phyloP scores from a whole-genome alignment of 495 filamentous ascomycete species.

The Amniculicola lignicola region DNA sequence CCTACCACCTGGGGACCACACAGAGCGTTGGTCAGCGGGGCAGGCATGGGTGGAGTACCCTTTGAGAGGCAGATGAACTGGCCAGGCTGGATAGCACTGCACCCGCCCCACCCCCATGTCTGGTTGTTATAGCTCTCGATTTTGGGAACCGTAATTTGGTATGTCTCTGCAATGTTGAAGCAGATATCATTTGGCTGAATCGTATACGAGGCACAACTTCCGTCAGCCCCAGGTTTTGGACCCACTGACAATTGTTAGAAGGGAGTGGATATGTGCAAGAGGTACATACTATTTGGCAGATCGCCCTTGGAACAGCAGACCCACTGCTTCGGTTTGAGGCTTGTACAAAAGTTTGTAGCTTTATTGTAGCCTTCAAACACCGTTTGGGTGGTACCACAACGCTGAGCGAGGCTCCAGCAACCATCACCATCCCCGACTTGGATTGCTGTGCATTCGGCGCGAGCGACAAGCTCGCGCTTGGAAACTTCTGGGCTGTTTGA shows the following conservation, averaged over 20 bases:
- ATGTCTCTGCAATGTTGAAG: constrained; percentile 25
- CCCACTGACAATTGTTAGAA: background rate
- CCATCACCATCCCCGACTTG: constrained; percentile 38
- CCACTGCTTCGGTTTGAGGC: constrained; percentile 37
- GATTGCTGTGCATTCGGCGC: background rate
- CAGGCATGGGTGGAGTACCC: constrained; percentile 49
- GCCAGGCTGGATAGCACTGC: constrained; percentile 34
- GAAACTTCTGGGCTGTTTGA: background rate
- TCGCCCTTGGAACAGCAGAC: constrained; percentile 50
- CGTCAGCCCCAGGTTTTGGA: constrained; percentile 41
- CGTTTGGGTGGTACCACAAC: constrained; percentile 43
- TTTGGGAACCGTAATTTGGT: constrained; percentile 38
- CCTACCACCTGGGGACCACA: constrained; percentile 49
- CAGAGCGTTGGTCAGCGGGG: constrained; percentile 36
- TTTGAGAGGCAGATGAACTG: constrained; percentile 48
- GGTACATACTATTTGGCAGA: constrained; percentile 35
- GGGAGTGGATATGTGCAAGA: constrained; percentile 30
- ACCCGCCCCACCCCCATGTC: constrained; percentile 52
- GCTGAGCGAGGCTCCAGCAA: constrained; percentile 41
- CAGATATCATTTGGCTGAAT: constrained; percentile 39
- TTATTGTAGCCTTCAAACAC: constrained; percentile 46
- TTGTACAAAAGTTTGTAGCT: constrained; percentile 39
- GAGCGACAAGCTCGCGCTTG: background rate
- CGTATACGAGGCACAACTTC: constrained; percentile 42
- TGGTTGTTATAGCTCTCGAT: constrained; percentile 45